Base-by-base conservation (phyloP, 768 basidiomycete genomes). In the Boletus speciosus region DNA sequence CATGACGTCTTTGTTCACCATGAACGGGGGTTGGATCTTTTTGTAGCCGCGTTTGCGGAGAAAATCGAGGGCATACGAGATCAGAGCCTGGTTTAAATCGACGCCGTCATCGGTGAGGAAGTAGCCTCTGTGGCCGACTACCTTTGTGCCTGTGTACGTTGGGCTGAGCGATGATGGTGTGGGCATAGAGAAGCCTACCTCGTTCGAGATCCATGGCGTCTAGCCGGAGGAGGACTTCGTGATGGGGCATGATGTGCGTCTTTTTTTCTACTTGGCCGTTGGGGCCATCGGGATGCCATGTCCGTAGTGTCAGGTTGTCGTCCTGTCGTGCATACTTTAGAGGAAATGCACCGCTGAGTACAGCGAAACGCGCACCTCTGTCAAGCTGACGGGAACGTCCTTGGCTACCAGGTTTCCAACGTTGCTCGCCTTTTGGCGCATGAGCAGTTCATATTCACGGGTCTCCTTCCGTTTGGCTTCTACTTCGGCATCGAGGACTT, bases 1-100 rank as follows among this genome's bases (percentile, higher is more conserved):
- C 97, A 99, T 99, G 64, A 90, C 81, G 23, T 95, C 91, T 72
- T 93, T 95, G 78, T 93, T 93, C 88, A 99, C 98, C 79, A 99
- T 87, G 78, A 97, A 99, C 0, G 97, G 97, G 4, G 95, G 91
- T 69, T 95, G 93, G 47, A 98, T 83, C 74, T 96, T 98, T 76
- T 86, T 96, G 81, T 90, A 98, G 1, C 82, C 85, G 29, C 78
- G 80, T 49, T 79, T 81, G 35, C 93, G 81, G 49, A 99, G 77
- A 72, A 95, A 99, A 67, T 98, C 90, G 60, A 99, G 85, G 5
- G 93, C 94, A 64, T 98, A 98, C 46, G 86, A 81, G 71, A 98
- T 90, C 45, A 99, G 78, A 0, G 97, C 97, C 71, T 95, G 97
- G 71, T 98, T 99, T 40, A 99, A 82, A 73, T 98, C 96, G 60